Evolutionary conservation across 2,329 filamentous ascomycete genomes (phyloP).

Genomic region (Fusarium phyllophilum): DNA sequence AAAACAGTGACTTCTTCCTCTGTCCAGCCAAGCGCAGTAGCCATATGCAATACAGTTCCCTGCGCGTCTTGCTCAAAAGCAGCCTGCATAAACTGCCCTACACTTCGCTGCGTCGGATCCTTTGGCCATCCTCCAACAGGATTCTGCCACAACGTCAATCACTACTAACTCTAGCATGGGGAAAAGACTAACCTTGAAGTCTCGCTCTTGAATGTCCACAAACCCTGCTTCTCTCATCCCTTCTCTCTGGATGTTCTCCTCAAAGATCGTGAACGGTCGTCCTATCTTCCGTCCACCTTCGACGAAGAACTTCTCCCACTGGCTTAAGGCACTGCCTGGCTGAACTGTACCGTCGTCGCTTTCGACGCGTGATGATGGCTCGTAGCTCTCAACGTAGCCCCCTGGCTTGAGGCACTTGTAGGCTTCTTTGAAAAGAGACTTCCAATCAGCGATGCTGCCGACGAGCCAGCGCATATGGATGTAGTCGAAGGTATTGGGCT

Average conservation of each 20-base stretch:
- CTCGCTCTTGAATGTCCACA: neutral
- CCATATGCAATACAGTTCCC: neutral
- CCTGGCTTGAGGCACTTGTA: constrained; percentile 2
- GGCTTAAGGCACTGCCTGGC: neutral
- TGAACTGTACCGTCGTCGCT: neutral
- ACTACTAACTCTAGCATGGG: accelerated
- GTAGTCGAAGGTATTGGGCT: neutral
- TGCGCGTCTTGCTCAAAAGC: neutral
- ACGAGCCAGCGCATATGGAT: constrained; percentile 14
- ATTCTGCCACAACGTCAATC: neutral
- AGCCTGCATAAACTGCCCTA: neutral
- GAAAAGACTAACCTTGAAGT: neutral
- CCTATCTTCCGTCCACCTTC: constrained; percentile 5
- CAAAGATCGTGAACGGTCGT: neutral
- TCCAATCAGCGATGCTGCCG: neutral
- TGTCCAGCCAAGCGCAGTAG: neutral
- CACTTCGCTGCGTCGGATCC: neutral
- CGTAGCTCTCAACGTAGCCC: constrained; percentile 4
- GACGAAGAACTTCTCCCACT: constrained; percentile 13
- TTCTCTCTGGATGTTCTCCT: neutral
- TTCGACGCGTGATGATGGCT: neutral
- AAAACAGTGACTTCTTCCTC: neutral
- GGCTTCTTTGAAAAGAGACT: neutral
- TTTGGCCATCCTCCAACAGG: constrained; percentile 4
- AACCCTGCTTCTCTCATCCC: constrained; percentile 6